A percentile compares a stretch with the other conserved stretches of the same genome.
Conservation (phyloP, 2,329 filamentous ascomycete genomes). For the Colletotrichum theobromicola region DNA sequence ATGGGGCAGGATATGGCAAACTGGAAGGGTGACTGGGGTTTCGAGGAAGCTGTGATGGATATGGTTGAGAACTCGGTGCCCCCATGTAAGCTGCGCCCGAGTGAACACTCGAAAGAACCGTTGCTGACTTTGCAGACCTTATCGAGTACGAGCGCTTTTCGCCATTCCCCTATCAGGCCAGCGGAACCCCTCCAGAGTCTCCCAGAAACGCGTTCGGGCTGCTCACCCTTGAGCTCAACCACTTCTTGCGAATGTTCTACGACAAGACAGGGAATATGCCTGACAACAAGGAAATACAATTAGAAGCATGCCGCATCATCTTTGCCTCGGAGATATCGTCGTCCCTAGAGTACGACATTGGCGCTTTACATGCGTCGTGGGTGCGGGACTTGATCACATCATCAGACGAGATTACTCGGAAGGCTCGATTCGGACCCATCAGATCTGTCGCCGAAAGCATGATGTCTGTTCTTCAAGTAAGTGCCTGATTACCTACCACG, state of each 20-base stretch:
- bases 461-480: constrained; percentile 21
- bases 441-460: constrained; percentile 26
- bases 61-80: constrained; percentile 43
- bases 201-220: constrained; percentile 36
- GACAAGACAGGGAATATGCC: constrained; percentile 25
- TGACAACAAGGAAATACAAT: constrained; percentile 24
- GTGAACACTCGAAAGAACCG: not conserved
- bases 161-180: constrained; percentile 10
- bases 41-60: constrained; percentile 36
- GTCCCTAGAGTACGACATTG: not conserved
- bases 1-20: constrained; percentile 40
- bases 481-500: not conserved
- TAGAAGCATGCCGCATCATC: constrained; percentile 30
- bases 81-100: constrained; percentile 28
- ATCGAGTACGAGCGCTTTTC: constrained; percentile 17
- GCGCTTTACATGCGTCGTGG: constrained; percentile 20
- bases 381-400: constrained; percentile 29
- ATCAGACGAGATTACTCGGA: not conserved
- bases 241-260: constrained; percentile 28
- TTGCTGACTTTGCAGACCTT: not conserved
- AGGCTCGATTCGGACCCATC: constrained; percentile 28
- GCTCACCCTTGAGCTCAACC: constrained; percentile 37
- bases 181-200: constrained; percentile 14
- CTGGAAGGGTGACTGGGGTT: constrained; percentile 45
- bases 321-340: constrained; percentile 28